phyloP scores from a whole-genome alignment of 345 rosid species.

The Lumnitzera racemosa region DNA sequence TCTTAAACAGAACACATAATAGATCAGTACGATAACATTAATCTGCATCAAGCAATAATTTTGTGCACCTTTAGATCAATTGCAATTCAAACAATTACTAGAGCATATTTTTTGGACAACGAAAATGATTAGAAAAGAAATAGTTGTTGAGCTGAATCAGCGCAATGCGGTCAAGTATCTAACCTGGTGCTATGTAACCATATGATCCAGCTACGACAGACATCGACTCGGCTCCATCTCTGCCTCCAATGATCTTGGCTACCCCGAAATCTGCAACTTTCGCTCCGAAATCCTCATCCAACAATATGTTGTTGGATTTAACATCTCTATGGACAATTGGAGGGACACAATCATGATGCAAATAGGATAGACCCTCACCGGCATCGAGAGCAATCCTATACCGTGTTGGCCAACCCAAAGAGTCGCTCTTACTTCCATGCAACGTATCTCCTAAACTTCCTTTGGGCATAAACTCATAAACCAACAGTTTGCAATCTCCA shows the following conservation, averaged over 20 bases:
- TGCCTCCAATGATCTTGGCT: constrained; percentile 53
- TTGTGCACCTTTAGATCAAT: no score
- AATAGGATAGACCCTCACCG: constrained; percentile 78
- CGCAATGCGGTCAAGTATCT: constrained; percentile 3
- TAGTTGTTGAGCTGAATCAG: neutral
- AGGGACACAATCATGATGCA: constrained; percentile 93
- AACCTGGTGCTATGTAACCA: constrained; percentile 98
- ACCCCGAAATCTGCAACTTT: constrained; percentile 90
- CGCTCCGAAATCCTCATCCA: constrained; percentile 67
- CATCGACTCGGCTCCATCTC: constrained; percentile 57
- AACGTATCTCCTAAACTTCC: constrained; percentile 78
- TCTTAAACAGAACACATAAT: no score
- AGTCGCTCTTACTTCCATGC: constrained; percentile 46
- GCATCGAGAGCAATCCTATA: constrained; percentile 72
- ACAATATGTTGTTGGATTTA: constrained; percentile 75
- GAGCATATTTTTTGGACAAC: neutral
- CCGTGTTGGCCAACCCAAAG: constrained; percentile 65
- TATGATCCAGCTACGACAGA: constrained; percentile 85
- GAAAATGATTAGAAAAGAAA: neutral
- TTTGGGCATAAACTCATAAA: constrained; percentile 88
- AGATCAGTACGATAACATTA: no score
- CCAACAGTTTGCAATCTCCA: constrained; percentile 59
- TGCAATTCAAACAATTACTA: neutral
- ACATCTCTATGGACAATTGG: constrained; percentile 91
- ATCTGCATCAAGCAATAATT: no score